phyloP scores from a whole-genome alignment of 2,329 filamentous ascomycete species.

The Clonostachys byssicola region DNA sequence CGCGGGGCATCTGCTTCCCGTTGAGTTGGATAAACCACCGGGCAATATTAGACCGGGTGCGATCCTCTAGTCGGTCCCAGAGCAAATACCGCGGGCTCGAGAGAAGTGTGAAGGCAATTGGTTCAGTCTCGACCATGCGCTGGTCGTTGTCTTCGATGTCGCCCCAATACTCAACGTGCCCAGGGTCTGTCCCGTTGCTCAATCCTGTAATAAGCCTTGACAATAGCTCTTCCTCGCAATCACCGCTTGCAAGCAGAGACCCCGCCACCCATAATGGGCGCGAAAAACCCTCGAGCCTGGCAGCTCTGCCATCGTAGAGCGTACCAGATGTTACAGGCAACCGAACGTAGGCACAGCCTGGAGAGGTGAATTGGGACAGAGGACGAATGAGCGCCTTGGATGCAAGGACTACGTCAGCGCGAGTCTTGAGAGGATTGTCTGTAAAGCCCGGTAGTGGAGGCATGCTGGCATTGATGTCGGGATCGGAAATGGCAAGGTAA shows the following conservation, averaged over 20 bases:
- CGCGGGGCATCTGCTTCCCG: slow-evolving; percentile 36
- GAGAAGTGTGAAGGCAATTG: slow-evolving; percentile 42
- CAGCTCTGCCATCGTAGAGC: slow-evolving; percentile 37
- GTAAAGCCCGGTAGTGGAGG: slow-evolving; percentile 31
- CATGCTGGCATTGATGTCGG: slow-evolving; percentile 14
- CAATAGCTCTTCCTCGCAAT: no score
- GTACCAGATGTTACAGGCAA: slow-evolving; percentile 29
- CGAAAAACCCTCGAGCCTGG: slow-evolving; percentile 39
- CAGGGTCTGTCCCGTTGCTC: slow-evolving; percentile 18
- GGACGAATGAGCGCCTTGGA: slow-evolving; percentile 25
- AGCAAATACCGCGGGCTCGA: slow-evolving; percentile 30
- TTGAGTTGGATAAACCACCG: slow-evolving; percentile 37
- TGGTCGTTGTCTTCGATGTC: slow-evolving; percentile 39
- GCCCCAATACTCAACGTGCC: slow-evolving; percentile 40
- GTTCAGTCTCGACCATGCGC: slow-evolving; percentile 50
- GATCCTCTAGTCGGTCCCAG: slow-evolving; percentile 10
- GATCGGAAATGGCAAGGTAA: no score
- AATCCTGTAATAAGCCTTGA: slow-evolving; percentile 20
- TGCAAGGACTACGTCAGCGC: slow-evolving; percentile 26
- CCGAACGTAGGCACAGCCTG: slow-evolving; percentile 23
- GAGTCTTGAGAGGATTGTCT: slow-evolving; percentile 28
- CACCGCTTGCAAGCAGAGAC: slow-evolving; percentile 8
- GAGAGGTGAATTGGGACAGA: slow-evolving; percentile 23
- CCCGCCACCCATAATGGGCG: slow-evolving; percentile 29
- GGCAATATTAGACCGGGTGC: slow-evolving; percentile 11